Evolutionary conservation across 805 yeast genomes (phyloP).

Genomic region (Candida broadrunensis): DNA sequence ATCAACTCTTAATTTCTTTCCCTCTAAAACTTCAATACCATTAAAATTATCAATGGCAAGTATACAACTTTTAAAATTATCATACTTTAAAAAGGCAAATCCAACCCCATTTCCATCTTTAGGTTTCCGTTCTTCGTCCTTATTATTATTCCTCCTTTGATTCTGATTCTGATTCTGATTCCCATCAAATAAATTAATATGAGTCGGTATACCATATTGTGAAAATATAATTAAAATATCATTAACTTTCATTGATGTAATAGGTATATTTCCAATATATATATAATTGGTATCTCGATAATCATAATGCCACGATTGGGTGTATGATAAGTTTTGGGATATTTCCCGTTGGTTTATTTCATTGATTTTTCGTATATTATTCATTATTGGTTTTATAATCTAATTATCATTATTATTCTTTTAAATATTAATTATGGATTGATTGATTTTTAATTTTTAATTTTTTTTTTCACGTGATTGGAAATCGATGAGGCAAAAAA

Average conservation of each 20-base stretch:
- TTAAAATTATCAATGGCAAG: constrained; percentile 88
- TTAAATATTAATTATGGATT: too few relatives aligned
- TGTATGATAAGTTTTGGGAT: constrained; percentile 50
- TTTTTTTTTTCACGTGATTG: background rate
- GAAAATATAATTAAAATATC: constrained; percentile 79
- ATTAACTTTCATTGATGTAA: constrained; percentile 58
- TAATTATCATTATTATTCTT: too few relatives aligned
- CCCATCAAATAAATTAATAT: constrained; percentile 67
- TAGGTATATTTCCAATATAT: constrained; percentile 71
- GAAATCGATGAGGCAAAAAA: background rate
- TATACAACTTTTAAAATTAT: constrained; percentile 73
- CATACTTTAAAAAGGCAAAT: constrained; percentile 80
- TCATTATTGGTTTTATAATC: too few relatives aligned
- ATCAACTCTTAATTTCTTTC: constrained; percentile 60
- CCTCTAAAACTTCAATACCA: constrained; percentile 48
- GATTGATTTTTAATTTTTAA: too few relatives aligned
- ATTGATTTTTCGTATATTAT: constrained; percentile 44
- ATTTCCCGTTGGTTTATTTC: constrained; percentile 67
- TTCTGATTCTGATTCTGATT: constrained; percentile 19
- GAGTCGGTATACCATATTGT: constrained; percentile 85
- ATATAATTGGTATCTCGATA: constrained; percentile 74
- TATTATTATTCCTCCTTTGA: background rate
- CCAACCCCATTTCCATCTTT: constrained; percentile 35
- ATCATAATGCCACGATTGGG: constrained; percentile 89
- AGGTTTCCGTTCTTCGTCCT: constrained; percentile 1